Evolutionary conservation across 495 filamentous ascomycete genomes (phyloP).

Genomic region (Penicillium odoratum): DNA sequence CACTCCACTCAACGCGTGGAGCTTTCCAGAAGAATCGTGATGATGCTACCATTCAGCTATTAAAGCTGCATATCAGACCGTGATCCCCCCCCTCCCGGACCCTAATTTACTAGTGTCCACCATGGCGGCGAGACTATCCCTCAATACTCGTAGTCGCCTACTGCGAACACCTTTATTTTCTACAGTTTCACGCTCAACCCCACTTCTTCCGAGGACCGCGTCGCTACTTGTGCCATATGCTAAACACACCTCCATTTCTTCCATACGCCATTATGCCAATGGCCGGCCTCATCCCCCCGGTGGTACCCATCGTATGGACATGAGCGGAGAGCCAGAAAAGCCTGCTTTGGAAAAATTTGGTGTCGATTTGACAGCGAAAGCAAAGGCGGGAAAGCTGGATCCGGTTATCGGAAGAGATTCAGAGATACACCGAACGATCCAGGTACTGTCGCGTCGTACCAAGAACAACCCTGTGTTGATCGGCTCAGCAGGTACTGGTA

Average conservation of each 20-base stretch:
- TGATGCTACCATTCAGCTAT: neutral
- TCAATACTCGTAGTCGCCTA: conserved; percentile 31
- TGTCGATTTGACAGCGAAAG: conserved; percentile 82
- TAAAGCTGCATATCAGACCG: neutral
- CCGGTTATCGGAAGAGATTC: conserved; percentile 91
- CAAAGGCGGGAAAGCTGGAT: conserved; percentile 87
- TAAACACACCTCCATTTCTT: conserved; percentile 12
- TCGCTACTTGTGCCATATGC: conserved; percentile 14
- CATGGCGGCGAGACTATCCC: conserved; percentile 42
- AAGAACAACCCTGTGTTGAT: conserved; percentile 98
- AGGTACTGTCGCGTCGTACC: conserved; percentile 86
- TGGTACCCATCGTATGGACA: conserved; percentile 89
- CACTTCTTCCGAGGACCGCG: conserved; percentile 19
- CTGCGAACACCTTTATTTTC: conserved; percentile 29
- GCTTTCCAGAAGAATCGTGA: conserved; percentile 47
- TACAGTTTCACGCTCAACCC: conserved; percentile 22
- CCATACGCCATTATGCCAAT: conserved; percentile 65
- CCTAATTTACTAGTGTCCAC: conserved; percentile 4
- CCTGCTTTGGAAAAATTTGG: conserved; percentile 87
- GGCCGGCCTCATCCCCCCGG: conserved; percentile 84
- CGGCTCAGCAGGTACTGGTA: conserved; percentile 88
- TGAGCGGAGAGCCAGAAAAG: conserved; percentile 77
- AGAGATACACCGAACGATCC: conserved; percentile 92
- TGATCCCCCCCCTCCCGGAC: neutral
- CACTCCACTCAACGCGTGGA: conserved; percentile 40